Base-by-base conservation (phyloP, 169 alveolate genomes). In the Sarcocystis neurona region DNA sequence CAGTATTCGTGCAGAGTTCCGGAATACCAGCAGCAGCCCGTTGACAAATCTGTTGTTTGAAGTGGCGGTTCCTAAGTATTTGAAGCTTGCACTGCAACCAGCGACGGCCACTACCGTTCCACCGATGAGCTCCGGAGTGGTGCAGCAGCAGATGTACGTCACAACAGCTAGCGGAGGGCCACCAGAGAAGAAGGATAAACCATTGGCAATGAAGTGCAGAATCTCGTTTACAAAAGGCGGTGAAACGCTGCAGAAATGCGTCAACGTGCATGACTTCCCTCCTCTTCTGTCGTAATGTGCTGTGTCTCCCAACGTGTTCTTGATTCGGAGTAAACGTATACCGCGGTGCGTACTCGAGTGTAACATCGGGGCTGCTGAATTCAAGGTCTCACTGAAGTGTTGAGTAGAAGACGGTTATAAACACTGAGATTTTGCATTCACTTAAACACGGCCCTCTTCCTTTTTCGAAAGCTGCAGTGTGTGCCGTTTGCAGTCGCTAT, bases 141-240 rank as follows among this genome's bases (percentile, higher is more conserved):
- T 86, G 79, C 79, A n/a, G 79, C 90, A 86, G 79, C 84, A 68
- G 66, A 58, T 86, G 79, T 47, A 70, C 27, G 79, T 86, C 66
- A 66, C 39, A 47, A 50, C 77, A 12, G 90, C 85, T 0, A 34
- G n/a, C 3, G 89, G 68, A 30, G 89, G 72, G 39, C 63, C 44
- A 43, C 87, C 53, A 5, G 78, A 32, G 75, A 44, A 56, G 32
- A 70, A 41, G 53, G 60, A 2, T 10, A 84, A 84, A 80, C 90
- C 90, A 15, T 66, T 86, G 85, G 86, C 75, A 27, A 72, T 86
- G 78, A 86, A 86, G 78, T 86, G 90, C 79, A 8, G 90, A 20
- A 70, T 86, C 34, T 72, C 90, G 56, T 86, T 68, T 58, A 27
- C 32, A 5, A 86, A 44, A 56, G 90, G 75, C 79, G 86, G 90